Conservation (phyloP, 176 grass and related monocot genomes). For the Avena sativa region DNA sequence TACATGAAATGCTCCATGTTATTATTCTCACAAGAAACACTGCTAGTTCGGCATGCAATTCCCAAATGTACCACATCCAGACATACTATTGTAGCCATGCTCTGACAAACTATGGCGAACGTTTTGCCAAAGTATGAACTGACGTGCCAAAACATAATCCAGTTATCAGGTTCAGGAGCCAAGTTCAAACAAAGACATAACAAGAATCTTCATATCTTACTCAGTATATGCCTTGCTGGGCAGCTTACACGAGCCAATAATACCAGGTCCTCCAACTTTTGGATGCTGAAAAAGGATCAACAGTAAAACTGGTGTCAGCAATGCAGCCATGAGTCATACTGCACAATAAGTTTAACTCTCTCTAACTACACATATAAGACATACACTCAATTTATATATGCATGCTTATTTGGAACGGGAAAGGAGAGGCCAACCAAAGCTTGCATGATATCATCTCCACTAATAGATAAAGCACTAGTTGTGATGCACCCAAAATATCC, state of each 20-base stretch:
- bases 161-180: neutral
- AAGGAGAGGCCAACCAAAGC: neutral
- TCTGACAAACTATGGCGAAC: neutral
- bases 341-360: conserved; percentile 19
- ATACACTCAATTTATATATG: conserved; percentile 5
- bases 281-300: conserved; percentile 60
- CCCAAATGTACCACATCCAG: no score
- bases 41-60: neutral
- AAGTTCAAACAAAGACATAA: conserved; percentile 43
- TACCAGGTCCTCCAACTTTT: conserved; percentile 89
- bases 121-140: conserved; percentile 20
- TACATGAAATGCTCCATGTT: neutral
- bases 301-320: conserved; percentile 12
- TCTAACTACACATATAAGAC: neutral
- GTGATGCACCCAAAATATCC: neutral
- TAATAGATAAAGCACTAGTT: neutral
- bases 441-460: neutral
- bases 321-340: conserved; percentile 7
- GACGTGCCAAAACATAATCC: conserved; percentile 1
- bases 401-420: conserved; percentile 23
- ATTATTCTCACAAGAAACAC: conserved; percentile 14
- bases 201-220: conserved; percentile 59
- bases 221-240: conserved; percentile 64
- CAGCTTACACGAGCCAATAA: conserved; percentile 62
- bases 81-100: neutral